Evolutionary conservation across 148 eudicot genomes (phyloP), one percentile per base, ranked within the genome.

Genomic region (Nepenthes mirabilis): DNA sequence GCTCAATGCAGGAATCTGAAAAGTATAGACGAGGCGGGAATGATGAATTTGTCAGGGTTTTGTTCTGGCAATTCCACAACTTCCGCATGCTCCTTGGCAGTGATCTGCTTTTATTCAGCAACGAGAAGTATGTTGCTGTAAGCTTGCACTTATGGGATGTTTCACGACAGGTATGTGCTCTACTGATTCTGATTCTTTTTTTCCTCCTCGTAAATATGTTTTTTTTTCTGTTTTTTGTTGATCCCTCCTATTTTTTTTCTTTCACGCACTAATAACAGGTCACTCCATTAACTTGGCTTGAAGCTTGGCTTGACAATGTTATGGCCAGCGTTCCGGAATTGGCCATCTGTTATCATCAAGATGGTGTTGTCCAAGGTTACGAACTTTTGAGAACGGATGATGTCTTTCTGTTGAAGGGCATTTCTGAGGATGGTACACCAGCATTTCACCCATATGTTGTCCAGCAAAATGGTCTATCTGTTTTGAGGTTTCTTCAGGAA

Each of bases 101-200:
- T 76, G 99, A 88, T 76, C 74, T 93, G 77, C 96, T 88, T 55
- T 75, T 93, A 68, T 83, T 93, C 72, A 93, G 95, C 68, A 88
- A 93, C 56, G 99, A 93, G 47, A 93, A 84, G 70, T 88, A 86
- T 73, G 82, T 78, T 68, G 85, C 95, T 35, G 99, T 93, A 69
- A 93, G 99, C 82, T 86, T 93, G 80, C 99, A 83, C 75, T 68
- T 93, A 60, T 93, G 96, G 99, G 99, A 93, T 86, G 86, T 93
- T 14, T 93, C 99, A 64, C 71, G 96, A 58, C 84, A 93, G 91
- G 98, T 91, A 23, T 47, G 67, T 58, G 11, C 14, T 14, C 23
- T 14, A 9, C 34, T 53, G 54, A 5, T 49, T 11, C 34, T 67
- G 2, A 35, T 34, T 14, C 9, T 54, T 32, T 12, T 52, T 45